phyloP scores from a whole-genome alignment of 1,139 yeast genomes.

The Yamadazyma diospyri region DNA sequence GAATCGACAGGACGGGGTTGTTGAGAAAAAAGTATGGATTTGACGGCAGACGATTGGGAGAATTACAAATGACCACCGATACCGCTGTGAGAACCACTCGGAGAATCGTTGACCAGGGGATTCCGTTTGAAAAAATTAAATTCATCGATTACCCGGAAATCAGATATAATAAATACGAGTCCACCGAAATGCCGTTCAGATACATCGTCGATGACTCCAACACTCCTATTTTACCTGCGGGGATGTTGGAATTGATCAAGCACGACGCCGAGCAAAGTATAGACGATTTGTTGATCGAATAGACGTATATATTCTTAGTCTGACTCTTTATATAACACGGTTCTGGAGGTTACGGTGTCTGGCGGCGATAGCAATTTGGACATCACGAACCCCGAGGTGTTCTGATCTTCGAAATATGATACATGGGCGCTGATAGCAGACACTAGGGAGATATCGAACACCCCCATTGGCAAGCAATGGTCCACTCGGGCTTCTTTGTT shows the following conservation, averaged over 20 bases:
- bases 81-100: slow-evolving; percentile 93
- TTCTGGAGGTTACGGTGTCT: slow-evolving; percentile 20
- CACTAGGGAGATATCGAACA: slow-evolving; percentile 73
- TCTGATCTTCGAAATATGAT: slow-evolving; percentile 82
- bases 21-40: slow-evolving; percentile 76
- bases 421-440: slow-evolving; percentile 86
- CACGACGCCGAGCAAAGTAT: slow-evolving; percentile 77
- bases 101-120: slow-evolving; percentile 57
- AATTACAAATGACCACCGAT: slow-evolving; percentile 94
- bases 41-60: slow-evolving; percentile 81
- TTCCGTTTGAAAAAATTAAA: slow-evolving; percentile 63
- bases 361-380: slow-evolving; percentile 40
- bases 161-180: slow-evolving; percentile 80
- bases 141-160: slow-evolving; percentile 94
- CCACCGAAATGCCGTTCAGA: slow-evolving; percentile 97
- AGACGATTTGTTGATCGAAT: slow-evolving; percentile 51
- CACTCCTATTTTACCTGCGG: slow-evolving; percentile 82
- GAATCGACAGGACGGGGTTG: slow-evolving; percentile 92
- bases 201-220: slow-evolving; percentile 64
- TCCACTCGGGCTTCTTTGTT: slow-evolving; percentile 79
- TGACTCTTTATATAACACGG: slow-evolving; percentile 20
- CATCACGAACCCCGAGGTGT: slow-evolving; percentile 76
- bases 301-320: slow-evolving; percentile 4
- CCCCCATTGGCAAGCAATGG: slow-evolving; percentile 74
- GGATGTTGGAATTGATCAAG: slow-evolving; percentile 84